These are phyloP conservation scores for Amanita pallidorosea DNA, from an alignment of 768 basidiomycete species.

Conservation along the genomic window DNA sequence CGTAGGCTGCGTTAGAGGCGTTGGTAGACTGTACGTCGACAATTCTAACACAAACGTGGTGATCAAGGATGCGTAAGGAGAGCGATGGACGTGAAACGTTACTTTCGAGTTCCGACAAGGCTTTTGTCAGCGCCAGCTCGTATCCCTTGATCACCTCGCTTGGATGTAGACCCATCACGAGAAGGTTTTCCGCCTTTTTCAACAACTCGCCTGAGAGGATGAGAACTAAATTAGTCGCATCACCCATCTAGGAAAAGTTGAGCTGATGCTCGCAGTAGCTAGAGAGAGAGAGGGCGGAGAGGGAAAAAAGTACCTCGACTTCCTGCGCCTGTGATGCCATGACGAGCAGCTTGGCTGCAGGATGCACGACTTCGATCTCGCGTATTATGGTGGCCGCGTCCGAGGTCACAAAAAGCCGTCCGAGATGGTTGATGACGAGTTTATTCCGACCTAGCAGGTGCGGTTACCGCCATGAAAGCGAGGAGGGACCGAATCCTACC, in stretches of 20 bases:
- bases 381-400: constrained; percentile 98
- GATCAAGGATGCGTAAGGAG: constrained; percentile 3
- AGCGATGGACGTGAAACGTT: constrained; percentile 21
- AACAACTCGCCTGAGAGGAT: constrained; percentile 93
- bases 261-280: neutral
- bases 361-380: constrained; percentile 97
- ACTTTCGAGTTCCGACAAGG: constrained; percentile 86
- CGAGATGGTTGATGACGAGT: constrained; percentile 94
- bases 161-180: constrained; percentile 95
- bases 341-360: constrained; percentile 96
- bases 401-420: constrained; percentile 91
- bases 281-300: neutral
- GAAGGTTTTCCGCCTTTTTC: constrained; percentile 84
- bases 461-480: constrained; percentile 4
- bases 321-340: constrained; percentile 98
- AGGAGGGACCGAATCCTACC: constrained; percentile 38
- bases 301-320: constrained; percentile 48
- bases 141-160: constrained; percentile 94
- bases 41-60: constrained; percentile 37
- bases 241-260: constrained; percentile 67
- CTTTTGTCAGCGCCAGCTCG: constrained; percentile 81
- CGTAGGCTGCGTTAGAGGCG: constrained; percentile 57
- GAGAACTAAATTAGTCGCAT: constrained; percentile 91
- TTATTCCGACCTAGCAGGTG: constrained; percentile 76
- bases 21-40: constrained; percentile 57